Base-by-base conservation (phyloP, 768 basidiomycete genomes). In the Hygrocybe coccinea region DNA sequence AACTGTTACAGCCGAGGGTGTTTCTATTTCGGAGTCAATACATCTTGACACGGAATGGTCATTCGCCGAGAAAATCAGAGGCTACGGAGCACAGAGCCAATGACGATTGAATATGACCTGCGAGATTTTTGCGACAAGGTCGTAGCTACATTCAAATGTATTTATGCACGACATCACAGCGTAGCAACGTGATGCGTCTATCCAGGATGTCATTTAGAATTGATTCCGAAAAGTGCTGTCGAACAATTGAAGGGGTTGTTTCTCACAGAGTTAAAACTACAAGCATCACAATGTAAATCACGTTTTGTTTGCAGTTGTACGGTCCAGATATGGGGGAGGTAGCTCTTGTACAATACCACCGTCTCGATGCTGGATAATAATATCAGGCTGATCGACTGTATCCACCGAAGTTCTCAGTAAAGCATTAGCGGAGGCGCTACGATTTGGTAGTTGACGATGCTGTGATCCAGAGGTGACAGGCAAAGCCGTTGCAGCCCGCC, bases 51-150 rank as follows among this genome's bases (percentile, higher is more conserved):
- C 95, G 1, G 73, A 82, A 21, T 99, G 97, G 97, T 74, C 77
- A 34, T 98, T 97, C 65, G 95, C 94, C 14, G 95, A 98, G 69
- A 85, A 84, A 19, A 86, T 97, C 62, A 78, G 91, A 61, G 92
- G 92, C 2, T 97, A 95, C 67, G 93, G 94, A 24, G 79, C 89
- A 29, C 91, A 95, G 75, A 87, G 83, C n/a, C 34, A 55, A 55
- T 49, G 22, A 44, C n/a, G 22, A 29, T 29, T n/a, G n/a, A n/a
- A n/a, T n/a, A n/a, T n/a, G n/a, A n/a, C n/a, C n/a, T n/a, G n/a
- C n/a, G n/a, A n/a, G n/a, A n/a, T n/a, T n/a, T n/a, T 38, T 38
- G 37, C 9, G 37, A 9, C n/a, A 9, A 9, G n/a, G 37, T 38
- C 37, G 37, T 38, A n/a, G n/a, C n/a, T n/a, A n/a, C 37, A 38